These are phyloP conservation scores for Candida mattraensis DNA, from an alignment of 805 yeast genomes.

Conservation along the genomic window DNA sequence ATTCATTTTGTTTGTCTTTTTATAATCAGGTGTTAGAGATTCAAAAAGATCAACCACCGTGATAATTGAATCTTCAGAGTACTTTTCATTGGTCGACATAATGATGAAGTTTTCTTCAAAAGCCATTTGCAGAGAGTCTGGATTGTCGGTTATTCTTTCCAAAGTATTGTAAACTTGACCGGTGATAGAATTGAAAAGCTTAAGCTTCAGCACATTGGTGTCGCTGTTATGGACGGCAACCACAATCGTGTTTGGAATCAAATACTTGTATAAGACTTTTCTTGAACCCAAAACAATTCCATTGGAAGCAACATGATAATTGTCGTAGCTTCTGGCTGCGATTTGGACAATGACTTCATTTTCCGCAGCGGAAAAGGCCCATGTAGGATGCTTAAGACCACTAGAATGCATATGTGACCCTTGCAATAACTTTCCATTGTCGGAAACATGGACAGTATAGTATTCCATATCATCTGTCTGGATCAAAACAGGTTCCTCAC, in stretches of 20 bases:
- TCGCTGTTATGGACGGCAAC: slow-evolving; percentile 41
- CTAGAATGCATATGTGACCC: slow-evolving; percentile 16
- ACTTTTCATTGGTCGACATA: slow-evolving; percentile 56
- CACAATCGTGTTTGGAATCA: slow-evolving; percentile 68
- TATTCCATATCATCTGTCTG: no score
- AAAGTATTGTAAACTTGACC: slow-evolving; percentile 56
- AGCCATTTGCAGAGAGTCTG: slow-evolving; percentile 45
- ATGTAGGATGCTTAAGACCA: slow-evolving; percentile 14
- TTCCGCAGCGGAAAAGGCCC: slow-evolving; percentile 14
- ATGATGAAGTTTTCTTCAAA: slow-evolving; percentile 85
- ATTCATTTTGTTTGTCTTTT: slow-evolving; percentile 22
- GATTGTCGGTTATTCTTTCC: slow-evolving; percentile 31
- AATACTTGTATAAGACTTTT: slow-evolving; percentile 77
- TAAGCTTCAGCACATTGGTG: slow-evolving; percentile 38
- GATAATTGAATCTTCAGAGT: slow-evolving; percentile 52
- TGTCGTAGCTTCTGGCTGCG: slow-evolving; percentile 38
- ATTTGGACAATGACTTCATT: slow-evolving; percentile 42
- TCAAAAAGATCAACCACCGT: slow-evolving; percentile 80
- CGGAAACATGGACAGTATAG: no score
- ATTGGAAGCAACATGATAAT: slow-evolving; percentile 50
- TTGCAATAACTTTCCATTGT: slow-evolving; percentile 7
- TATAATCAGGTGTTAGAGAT: slow-evolving; percentile 51
- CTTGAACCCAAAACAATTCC: slow-evolving; percentile 72
- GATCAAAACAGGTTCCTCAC: slow-evolving; percentile 6
- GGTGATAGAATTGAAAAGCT: slow-evolving; percentile 64